Conservation (phyloP, 2,329 filamentous ascomycete genomes). For the Ophiosphaerella narmari region DNA sequence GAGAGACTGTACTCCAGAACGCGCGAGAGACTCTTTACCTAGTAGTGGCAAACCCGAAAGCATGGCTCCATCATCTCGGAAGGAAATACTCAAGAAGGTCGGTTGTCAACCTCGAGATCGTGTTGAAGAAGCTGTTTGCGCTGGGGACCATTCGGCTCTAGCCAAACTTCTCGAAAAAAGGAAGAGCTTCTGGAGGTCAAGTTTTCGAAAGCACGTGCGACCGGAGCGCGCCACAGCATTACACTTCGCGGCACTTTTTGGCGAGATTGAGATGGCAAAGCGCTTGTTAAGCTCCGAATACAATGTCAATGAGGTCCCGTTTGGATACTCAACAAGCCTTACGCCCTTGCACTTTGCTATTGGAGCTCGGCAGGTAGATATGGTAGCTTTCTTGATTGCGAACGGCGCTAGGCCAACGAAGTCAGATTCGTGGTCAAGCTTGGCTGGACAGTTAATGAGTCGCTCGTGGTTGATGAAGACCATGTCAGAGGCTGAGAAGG, state of each 20-base stretch:
- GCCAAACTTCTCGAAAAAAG: constrained; percentile 19
- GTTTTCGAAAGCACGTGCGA: constrained; percentile 20
- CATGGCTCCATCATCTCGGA: constrained; percentile 13
- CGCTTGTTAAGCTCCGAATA: constrained; percentile 18
- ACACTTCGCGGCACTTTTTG: constrained; percentile 31
- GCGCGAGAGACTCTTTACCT: not conserved
- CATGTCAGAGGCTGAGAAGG: constrained; percentile 22
- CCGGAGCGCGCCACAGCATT: constrained; percentile 28
- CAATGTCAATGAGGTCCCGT: constrained; percentile 28
- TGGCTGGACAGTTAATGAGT: constrained; percentile 25
- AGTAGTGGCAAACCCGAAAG: not conserved
- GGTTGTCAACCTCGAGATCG: constrained; percentile 27
- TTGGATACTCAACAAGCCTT: constrained; percentile 25
- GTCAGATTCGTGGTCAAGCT: constrained; percentile 25
- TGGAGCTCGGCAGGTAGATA: constrained; percentile 27
- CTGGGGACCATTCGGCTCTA: constrained; percentile 15
- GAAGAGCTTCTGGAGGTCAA: constrained; percentile 26
- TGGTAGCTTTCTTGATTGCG: constrained; percentile 25
- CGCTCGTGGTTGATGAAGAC: constrained; percentile 30
- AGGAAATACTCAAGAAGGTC: constrained; percentile 24
- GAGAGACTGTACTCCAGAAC: not conserved
- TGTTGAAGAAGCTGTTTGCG: constrained; percentile 28
- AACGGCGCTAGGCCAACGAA: constrained; percentile 21
- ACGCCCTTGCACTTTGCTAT: constrained; percentile 27
- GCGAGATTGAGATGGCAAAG: constrained; percentile 29